These are phyloP conservation scores for Anthracocystis setariae DNA, from an alignment of 1,284 basidiomycete genomes.

Conservation along the genomic window DNA sequence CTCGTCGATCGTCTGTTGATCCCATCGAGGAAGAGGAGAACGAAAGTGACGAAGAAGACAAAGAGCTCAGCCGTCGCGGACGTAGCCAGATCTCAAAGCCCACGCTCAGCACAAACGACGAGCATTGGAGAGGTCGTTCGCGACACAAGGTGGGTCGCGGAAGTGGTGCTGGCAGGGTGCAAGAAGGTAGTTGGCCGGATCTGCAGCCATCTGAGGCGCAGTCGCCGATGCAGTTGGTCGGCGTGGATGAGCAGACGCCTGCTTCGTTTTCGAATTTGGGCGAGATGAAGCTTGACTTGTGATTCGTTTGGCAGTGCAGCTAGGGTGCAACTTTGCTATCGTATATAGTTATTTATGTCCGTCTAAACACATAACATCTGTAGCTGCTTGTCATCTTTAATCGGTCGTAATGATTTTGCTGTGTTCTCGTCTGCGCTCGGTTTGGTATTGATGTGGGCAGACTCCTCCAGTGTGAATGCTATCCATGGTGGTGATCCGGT, in stretches of 20 bases:
- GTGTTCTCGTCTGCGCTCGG: no score
- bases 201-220: conserved; percentile 35
- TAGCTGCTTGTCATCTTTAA: no score
- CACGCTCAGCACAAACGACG: conserved; percentile 28
- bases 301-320: background rate
- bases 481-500: background rate
- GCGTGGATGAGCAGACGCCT: conserved; percentile 8
- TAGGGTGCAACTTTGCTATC: background rate
- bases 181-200: conserved; percentile 46
- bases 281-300: conserved; percentile 49
- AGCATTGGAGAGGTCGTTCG: conserved; percentile 37
- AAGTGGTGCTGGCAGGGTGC: conserved; percentile 10
- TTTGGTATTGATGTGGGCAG: background rate
- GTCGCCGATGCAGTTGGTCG: conserved; percentile 45
- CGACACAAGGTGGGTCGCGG: conserved; percentile 31
- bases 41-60: conserved; percentile 37
- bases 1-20: conserved; percentile 50
- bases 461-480: background rate
- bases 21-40: conserved; percentile 52
- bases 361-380: no score
- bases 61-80: conserved; percentile 40
- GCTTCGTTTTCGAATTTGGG: conserved; percentile 34
- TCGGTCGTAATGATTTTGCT: no score
- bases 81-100: conserved; percentile 23
- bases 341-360: no score